Evolutionary conservation across 2,329 filamentous ascomycete genomes (phyloP), one percentile per base, ranked within the genome.

Genomic region (Microdochium trichocladiopsis): DNA sequence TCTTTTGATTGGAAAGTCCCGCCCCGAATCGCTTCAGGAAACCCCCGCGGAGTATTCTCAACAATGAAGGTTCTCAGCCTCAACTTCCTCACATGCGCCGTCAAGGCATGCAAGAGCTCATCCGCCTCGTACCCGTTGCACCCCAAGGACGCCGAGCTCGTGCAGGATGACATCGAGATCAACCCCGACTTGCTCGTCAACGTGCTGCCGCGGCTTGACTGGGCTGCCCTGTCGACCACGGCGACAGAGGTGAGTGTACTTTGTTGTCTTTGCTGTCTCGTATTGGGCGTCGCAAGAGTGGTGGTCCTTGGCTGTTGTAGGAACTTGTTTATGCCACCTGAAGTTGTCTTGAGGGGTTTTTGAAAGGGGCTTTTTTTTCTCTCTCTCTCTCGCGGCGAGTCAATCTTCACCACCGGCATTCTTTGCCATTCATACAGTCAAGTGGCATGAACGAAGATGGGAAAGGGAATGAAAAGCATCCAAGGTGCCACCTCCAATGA

Each of bases 31-130:
- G n/a, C n/a, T n/a, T n/a, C n/a, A 50, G 37, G 12, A 50, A 53
- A 43, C 24, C 31, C 50, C 31, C 41, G 47, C 5, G 14, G 41
- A 48, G 45, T 49, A 54, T 18, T 50, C 16, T 14, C 25, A 50
- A 69, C 60, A 55, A 99, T 99, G 94, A 97, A 97, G 72, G 77
- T 97, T 57, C 83, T 97, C 50, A 96, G 91, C 55, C 86, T 95
- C 63, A 97, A 97, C 73, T 99, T 99, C 72, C 77, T 97, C 58
- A 94, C 90, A 63, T 99, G 94, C 77, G 93, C 94, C 56, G 88
- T 95, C 67, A 97, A 96, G 78, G 79, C 88, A 52, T 99, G 94
- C 86, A 96, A 95, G 73, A 81, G 84, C 53, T 85, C 86, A 28
- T 77, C 86, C 5, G 74, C 80, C 50, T 90, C 90, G 23, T 97